A percentile compares a stretch with the other conserved stretches of the same genome.
Evolutionary conservation across 192 early-diverging fungal genomes (phyloP).

Genomic region (Linnemannia exigua): DNA sequence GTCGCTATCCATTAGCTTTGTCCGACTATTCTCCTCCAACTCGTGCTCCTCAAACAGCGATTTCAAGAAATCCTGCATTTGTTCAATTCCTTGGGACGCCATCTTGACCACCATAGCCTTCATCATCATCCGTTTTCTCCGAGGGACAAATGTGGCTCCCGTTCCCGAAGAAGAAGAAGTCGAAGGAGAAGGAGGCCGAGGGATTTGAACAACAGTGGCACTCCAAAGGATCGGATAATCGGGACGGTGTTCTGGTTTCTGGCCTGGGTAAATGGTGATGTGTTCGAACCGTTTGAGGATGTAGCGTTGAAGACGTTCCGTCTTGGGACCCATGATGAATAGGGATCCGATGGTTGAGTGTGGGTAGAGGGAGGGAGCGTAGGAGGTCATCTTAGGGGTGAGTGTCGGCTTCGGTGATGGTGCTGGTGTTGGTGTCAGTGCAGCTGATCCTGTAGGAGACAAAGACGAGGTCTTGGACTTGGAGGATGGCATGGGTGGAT

Average conservation of each 20-base stretch:
- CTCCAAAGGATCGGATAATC: conserved; percentile 54
- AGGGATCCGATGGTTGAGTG: conserved; percentile 76
- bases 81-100: conserved; percentile 52
- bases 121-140: conserved; percentile 40
- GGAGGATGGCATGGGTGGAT: conserved; percentile 34
- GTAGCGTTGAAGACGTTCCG: conserved; percentile 41
- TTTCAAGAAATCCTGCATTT: conserved; percentile 55
- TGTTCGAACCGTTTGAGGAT: conserved; percentile 45
- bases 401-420: not conserved
- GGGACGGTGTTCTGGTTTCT: conserved; percentile 41
- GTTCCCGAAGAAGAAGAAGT: not conserved
- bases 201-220: conserved; percentile 46
- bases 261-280: conserved; percentile 47
- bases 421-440: conserved; percentile 28
- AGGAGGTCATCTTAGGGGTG: conserved; percentile 59
- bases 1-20: conserved; percentile 49
- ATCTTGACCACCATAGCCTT: conserved; percentile 58
- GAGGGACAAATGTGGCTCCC: conserved; percentile 4
- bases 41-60: conserved; percentile 49
- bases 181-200: conserved; percentile 16
- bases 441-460: conserved; percentile 62
- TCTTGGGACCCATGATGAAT: conserved; percentile 69
- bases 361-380: conserved; percentile 64
- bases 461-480: conserved; percentile 21
- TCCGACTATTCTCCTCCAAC: not conserved